Conservation (phyloP, 805 yeast genomes). For the Kodamaea hsintzibuensis region DNA sequence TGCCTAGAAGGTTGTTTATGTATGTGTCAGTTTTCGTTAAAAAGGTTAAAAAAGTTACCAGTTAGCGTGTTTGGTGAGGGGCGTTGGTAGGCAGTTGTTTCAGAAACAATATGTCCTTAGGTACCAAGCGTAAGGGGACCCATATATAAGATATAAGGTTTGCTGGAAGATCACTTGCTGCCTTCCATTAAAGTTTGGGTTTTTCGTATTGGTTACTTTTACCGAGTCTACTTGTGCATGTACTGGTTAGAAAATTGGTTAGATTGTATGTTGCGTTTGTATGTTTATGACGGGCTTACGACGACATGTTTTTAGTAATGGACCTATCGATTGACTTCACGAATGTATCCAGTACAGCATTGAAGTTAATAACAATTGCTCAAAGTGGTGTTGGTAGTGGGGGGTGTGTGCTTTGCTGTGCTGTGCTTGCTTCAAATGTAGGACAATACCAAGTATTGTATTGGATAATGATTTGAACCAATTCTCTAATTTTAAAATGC, state of each 20-base stretch:
- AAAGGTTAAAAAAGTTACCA: neutral
- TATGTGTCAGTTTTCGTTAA: neutral
- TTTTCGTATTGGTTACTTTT: neutral
- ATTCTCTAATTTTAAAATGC: too few species aligned
- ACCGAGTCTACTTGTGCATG: neutral
- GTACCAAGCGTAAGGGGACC: neutral
- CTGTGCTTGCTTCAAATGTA: too few species aligned
- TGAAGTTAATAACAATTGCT: too few species aligned
- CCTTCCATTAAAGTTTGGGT: neutral
- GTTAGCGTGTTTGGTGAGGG: neutral
- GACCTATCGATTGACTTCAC: too few species aligned
- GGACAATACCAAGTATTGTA: too few species aligned
- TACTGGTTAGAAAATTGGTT: too few species aligned
- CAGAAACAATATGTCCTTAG: neutral
- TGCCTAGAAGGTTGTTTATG: neutral
- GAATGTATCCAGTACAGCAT: neutral
- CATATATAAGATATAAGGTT: neutral
- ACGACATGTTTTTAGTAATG: too few species aligned
- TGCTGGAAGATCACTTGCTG: neutral
- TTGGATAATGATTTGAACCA: too few species aligned
- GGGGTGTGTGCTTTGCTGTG: too few species aligned
- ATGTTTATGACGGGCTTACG: too few species aligned
- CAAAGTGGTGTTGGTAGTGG: too few species aligned
- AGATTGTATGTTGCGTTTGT: too few species aligned
- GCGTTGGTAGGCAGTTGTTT: conserved; percentile 1